Base-by-base conservation (phyloP, 2,329 filamentous ascomycete species). In the Calcarisporium arbuscula region DNA sequence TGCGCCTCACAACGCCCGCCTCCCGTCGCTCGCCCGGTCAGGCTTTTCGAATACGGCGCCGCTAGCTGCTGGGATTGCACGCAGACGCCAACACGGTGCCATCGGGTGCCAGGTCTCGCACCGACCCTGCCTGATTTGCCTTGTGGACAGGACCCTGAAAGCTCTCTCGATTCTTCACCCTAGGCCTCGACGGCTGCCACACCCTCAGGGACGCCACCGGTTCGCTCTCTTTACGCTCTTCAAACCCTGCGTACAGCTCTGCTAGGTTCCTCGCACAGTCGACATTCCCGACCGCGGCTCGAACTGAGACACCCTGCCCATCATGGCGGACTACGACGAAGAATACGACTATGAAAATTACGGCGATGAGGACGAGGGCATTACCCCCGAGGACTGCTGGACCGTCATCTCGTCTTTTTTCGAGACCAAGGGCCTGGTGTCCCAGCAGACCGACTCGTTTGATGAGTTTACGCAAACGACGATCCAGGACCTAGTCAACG, bases 351-450 rank as follows among this genome's bases (percentile, higher is more conserved):
- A 87, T 56, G 81, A 82, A 41, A 76, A 79, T 44, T 83, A 82
- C 50, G 77, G 74, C 39, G 79, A 83, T 42, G 80, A 77, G 22
- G 76, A 80, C 42, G 66, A 72, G 40, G 70, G 70, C 49, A 95
- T 96, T 65, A 95, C 89, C 18, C 86, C 89, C 41, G 92, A 96
- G 68, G 94, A 98, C 65, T 95, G 88, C 70, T 98, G 94, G 92
- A 85, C 84, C 46, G 90, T 96, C 54, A 96, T 98, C 58, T 88
- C 85, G 37, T 85, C 92, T 8, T 96, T 95, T 70, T 98, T 98
- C 66, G 87, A 95, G 50, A 77, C 80, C 43, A 98, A 96, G 65
- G 90, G 92, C 52, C 74, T 98, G 20, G 92, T 95, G 16, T 95
- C 92, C 12, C 90, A 98, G 64, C 92, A 98, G 68, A 81, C 96